Evolutionary conservation across 306 rosid genomes (phyloP).

Genomic region (Vigna radiata): DNA sequence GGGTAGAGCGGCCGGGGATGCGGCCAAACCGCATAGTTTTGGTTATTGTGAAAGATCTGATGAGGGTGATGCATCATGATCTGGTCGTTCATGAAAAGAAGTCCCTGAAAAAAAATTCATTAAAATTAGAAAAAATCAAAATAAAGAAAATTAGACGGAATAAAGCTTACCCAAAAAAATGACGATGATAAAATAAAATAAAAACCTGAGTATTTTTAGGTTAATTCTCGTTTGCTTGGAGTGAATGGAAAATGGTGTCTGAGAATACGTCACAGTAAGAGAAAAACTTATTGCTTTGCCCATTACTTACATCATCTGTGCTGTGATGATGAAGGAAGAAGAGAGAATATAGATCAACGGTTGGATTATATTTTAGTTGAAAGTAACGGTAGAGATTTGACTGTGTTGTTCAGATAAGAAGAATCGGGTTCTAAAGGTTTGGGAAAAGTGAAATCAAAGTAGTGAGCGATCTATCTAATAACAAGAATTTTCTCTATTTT

Average conservation of each 20-base stretch:
- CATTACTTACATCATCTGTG: background rate
- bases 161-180: background rate
- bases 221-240: constrained; percentile 6
- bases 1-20: constrained; percentile 34
- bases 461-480: background rate
- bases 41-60: constrained; percentile 51
- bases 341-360: constrained; percentile 15
- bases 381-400: constrained; percentile 29
- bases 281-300: background rate
- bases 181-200: background rate
- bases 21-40: constrained; percentile 52
- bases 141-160: background rate
- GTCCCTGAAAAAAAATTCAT: background rate
- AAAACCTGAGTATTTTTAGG: background rate
- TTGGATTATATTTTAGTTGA: background rate
- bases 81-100: constrained; percentile 42
- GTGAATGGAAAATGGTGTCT: constrained; percentile 1
- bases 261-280: background rate
- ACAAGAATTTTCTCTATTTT: too few relatives aligned
- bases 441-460: background rate
- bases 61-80: constrained; percentile 45
- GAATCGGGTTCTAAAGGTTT: background rate
- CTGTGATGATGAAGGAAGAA: background rate
- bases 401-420: constrained; percentile 9
- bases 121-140: background rate